Base-by-base conservation (phyloP, 495 filamentous ascomycete genomes). In the Xylaria sp. region DNA sequence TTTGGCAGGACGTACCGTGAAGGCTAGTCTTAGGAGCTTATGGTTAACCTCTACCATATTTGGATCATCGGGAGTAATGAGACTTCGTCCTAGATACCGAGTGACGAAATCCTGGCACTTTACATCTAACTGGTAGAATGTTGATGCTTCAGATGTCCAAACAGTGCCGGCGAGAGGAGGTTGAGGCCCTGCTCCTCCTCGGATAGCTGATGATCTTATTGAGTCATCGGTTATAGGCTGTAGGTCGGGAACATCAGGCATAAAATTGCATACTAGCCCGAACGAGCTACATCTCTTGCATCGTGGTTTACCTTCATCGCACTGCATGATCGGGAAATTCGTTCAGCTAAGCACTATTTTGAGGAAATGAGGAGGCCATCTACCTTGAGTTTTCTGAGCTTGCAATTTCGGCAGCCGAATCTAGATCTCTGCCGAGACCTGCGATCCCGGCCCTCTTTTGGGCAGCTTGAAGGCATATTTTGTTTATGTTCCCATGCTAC, bases 381-480 rank as follows among this genome's bases (percentile, higher is more conserved):
- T 58, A 86, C 84, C 81, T 86, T 86, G 40, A 87, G 71, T 74
- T 82, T 84, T 69, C 83, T 70, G 31, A 85, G 80, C 75, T 86
- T 87, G 79, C 82, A 86, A 72, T 85, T 85, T 40, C 84, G 81
- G 71, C 84, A 86, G 63, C 84, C 84, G 72, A 72, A 80, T 80
- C 83, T 77, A 31, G 84, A 85, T n/a, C 66, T 68, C 11, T 53
- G 66, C 17, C n/a, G 8, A 64, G 79, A 83, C 64, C 79, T 80
- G 74, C 85, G 85, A 5, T 76, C 35, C 71, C 73, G 69, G 0
- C 57, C 63, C 53, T 74, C 59, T 26, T 73, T 72, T 65, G 72
- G 71, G 62, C 40, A 67, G 68, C 11, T 71, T 21, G 74, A 75
- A 7, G 73, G 59, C 76, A 67, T 67, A 11, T 5, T 48, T n/a